phyloP scores from a whole-genome alignment of 2,329 filamentous ascomycete species.

The Claviceps pazoutovae region DNA sequence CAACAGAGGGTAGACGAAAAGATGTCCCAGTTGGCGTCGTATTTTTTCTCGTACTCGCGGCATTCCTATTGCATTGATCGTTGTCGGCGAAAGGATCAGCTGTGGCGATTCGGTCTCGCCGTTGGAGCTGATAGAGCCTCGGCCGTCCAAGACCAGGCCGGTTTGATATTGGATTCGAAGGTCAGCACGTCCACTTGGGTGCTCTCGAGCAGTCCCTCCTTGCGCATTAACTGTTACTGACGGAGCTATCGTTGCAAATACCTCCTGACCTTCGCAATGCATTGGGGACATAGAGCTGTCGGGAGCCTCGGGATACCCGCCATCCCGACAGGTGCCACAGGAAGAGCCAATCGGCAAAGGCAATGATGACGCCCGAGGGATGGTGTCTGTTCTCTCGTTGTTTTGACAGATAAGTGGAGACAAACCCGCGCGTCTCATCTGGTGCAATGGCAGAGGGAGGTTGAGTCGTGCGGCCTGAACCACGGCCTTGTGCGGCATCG shows the following conservation, averaged over 20 bases:
- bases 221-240: not conserved
- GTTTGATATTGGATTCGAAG: not conserved
- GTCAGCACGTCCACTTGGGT: too few relatives aligned
- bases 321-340: not conserved
- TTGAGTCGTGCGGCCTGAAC: not conserved
- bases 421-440: not conserved
- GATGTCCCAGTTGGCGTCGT: conserved; percentile 51
- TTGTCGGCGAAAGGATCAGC: conserved; percentile 8
- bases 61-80: conserved; percentile 15
- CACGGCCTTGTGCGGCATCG: conserved; percentile 7
- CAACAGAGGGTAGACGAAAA: conserved; percentile 64
- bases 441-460: not conserved
- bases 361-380: too few relatives aligned
- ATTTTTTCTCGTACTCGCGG: conserved; percentile 38
- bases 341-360: too few relatives aligned
- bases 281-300: not conserved
- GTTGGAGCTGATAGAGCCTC: not conserved
- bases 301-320: not conserved
- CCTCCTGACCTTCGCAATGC: too few relatives aligned
- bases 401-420: not conserved
- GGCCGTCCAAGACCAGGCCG: not conserved
- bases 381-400: not conserved
- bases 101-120: conserved; percentile 8
- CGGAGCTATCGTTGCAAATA: not conserved
- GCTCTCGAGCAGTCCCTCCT: not conserved